phyloP scores from a whole-genome alignment of 495 filamentous ascomycete genomes.

The Aspergillus saccharolyticus region DNA sequence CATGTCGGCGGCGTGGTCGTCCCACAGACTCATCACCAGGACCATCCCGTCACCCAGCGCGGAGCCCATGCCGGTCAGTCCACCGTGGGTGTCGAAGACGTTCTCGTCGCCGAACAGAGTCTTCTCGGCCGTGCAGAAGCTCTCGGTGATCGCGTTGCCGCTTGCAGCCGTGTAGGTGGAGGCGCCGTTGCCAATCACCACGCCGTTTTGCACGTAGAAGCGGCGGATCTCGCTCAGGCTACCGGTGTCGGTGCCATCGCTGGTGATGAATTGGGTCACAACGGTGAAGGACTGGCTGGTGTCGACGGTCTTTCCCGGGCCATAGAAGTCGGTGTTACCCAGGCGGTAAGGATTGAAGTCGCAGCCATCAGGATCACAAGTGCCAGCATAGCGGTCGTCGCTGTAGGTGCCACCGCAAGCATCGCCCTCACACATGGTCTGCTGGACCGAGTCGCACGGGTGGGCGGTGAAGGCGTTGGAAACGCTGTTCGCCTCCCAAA shows the following conservation, averaged over 20 bases:
- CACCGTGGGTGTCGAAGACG: conserved; percentile 56
- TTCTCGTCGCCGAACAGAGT: conserved; percentile 55
- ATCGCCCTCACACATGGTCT: conserved; percentile 53
- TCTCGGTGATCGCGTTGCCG: conserved; percentile 53
- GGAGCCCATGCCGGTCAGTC: conserved; percentile 50
- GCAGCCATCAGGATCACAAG: conserved; percentile 74
- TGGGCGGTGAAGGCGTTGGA: conserved; percentile 58
- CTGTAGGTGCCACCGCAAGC: conserved; percentile 50
- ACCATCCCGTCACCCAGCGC: conserved; percentile 58
- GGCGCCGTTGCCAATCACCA: conserved; percentile 54
- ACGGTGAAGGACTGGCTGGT: conserved; percentile 60
- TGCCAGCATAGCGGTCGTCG: conserved; percentile 42
- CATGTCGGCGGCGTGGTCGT: conserved; percentile 69
- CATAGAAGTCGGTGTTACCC: conserved; percentile 61
- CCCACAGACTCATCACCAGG: conserved; percentile 68
- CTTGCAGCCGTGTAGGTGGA: conserved; percentile 48
- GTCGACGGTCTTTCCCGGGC: conserved; percentile 55
- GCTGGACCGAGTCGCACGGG: conserved; percentile 52
- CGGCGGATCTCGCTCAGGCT: conserved; percentile 60
- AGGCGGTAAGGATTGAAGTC: conserved; percentile 73
- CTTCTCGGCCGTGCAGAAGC: conserved; percentile 60
- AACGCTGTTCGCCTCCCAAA: conserved; percentile 66
- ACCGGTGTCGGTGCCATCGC: conserved; percentile 49
- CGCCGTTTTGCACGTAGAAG: conserved; percentile 66
- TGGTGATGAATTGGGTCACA: conserved; percentile 65